A percentile compares a stretch with the other conserved stretches of the same genome.
phyloP scores from a whole-genome alignment of 2,329 filamentous ascomycete genomes.

The Fusarium sp. region DNA sequence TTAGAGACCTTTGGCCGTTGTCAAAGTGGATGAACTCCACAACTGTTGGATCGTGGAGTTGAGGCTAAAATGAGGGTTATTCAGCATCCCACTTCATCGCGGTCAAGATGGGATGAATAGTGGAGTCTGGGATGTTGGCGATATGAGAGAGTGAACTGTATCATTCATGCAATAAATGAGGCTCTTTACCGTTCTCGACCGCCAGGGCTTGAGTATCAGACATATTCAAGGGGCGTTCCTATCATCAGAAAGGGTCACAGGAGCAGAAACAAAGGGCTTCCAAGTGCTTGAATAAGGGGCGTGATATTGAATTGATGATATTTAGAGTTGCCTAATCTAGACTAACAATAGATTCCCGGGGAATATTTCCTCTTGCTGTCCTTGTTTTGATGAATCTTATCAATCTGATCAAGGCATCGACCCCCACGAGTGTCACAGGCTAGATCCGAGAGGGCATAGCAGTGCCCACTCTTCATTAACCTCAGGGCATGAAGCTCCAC shows the following conservation, averaged over 20 bases:
- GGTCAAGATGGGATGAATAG: neutral
- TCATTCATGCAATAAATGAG: neutral
- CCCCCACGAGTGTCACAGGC: neutral
- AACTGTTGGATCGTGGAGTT: neutral
- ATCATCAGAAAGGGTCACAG: neutral
- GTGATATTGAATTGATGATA: neutral
- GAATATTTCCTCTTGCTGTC: neutral
- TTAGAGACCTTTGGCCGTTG: neutral
- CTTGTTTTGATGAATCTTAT: slow-evolving; percentile 26
- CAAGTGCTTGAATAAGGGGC: neutral
- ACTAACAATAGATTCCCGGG: neutral
- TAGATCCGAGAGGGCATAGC: neutral
- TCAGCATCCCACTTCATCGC: slow-evolving; percentile 1
- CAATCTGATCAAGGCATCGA: slow-evolving; percentile 23
- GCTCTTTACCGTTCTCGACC: neutral
- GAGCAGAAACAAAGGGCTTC: neutral
- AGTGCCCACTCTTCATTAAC: slow-evolving; percentile 27
- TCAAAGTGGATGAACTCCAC: neutral
- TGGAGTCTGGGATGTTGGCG: neutral
- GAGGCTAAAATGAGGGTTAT: neutral
- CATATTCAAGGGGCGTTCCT: neutral
- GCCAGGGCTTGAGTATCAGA: neutral
- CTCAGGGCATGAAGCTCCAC: slow-evolving; percentile 28
- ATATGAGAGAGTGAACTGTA: neutral
- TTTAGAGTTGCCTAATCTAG: too few relatives aligned